Conservation (phyloP, 257 asterid species). For the Penstemon davidsonii region DNA sequence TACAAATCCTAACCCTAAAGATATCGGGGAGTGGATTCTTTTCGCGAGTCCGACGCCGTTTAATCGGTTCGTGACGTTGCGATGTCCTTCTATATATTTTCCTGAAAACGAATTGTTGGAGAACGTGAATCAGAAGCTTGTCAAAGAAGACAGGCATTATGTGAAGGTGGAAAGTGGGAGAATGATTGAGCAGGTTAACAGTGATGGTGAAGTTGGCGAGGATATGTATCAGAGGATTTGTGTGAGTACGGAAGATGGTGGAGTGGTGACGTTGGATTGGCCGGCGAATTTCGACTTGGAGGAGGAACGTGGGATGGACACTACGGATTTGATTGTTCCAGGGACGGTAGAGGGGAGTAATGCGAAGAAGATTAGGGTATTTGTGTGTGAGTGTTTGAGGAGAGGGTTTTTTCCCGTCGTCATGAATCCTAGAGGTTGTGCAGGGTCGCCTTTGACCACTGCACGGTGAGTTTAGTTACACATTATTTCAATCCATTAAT, state of each 20-base stretch:
- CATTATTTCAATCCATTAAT: not conserved
- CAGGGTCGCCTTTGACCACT: slow-evolving; percentile 87
- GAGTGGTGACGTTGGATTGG: slow-evolving; percentile 89
- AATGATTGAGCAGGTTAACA: slow-evolving; percentile 38
- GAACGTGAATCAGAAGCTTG: slow-evolving; percentile 65
- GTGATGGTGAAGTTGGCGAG: slow-evolving; percentile 40
- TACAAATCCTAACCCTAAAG: slow-evolving; percentile 5
- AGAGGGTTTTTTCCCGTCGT: slow-evolving; percentile 86
- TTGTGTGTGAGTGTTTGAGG: slow-evolving; percentile 70
- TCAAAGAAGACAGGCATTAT: slow-evolving; percentile 71
- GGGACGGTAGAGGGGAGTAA: slow-evolving; percentile 85
- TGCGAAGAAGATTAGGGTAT: slow-evolving; percentile 50
- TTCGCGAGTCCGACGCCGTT: slow-evolving; percentile 89
- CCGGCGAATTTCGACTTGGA: slow-evolving; percentile 81
- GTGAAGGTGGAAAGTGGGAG: slow-evolving; percentile 67
- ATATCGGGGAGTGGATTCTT: slow-evolving; percentile 78
- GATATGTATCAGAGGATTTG: slow-evolving; percentile 82
- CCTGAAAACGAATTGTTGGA: slow-evolving; percentile 63
- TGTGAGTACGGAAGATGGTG: slow-evolving; percentile 75
- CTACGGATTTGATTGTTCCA: slow-evolving; percentile 76
- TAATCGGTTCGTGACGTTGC: slow-evolving; percentile 77
- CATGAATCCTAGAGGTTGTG: slow-evolving; percentile 98
- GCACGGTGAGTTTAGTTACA: slow-evolving; percentile 53
- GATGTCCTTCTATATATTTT: slow-evolving; percentile 80
- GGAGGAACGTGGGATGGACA: slow-evolving; percentile 85